Base-by-base conservation (phyloP, 2,329 filamentous ascomycete species). In the Fusarium veterinarium region DNA sequence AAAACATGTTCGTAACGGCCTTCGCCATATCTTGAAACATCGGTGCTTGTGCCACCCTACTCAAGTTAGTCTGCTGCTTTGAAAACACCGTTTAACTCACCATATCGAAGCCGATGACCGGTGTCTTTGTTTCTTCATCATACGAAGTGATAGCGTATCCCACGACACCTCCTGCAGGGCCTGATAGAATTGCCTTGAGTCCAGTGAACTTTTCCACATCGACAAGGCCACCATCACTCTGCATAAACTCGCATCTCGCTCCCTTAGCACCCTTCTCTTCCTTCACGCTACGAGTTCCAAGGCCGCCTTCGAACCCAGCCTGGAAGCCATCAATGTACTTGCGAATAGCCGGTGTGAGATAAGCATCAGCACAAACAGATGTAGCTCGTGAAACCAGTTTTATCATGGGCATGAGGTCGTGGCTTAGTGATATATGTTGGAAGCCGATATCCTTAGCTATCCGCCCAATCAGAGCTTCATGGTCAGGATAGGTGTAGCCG, bases 91-190 rank as follows among this genome's bases (percentile, higher is more conserved):
- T 8, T 12, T 23, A 19, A 60, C 75, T 75, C 70, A 80, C 84
- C 95, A 98, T 98, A 75, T 98, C 95, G 77, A 98, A 98, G 0
- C 95, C 95, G 76, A 98, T 97, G 8, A 98, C 93, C 0, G 95
- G 94, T 2, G 90, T 94, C 78, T 91, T 93, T 8, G 94, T 96
- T 56, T 92, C 86, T 0, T 92, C 88, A 73, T 98, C 95, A 80
- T 96, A 98, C 2, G 93, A 96, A 0, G 95, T 98, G 25, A 95
- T 90, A 23, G 95, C 95, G 80, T 97, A 97, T 8, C 95, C 95
- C 1, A 97, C 95, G 0, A 97, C 95, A 44, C 95, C 95, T 37
- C 95, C 95, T n/a, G 95, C 95, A 3, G 95, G 95, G 0, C 95
- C 95, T 1, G 94, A 97, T 5, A 98, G 80, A 66, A 98, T 97